Evolutionary conservation across 2,329 filamentous ascomycete genomes (phyloP).

Genomic region (Cercospora sojina): DNA sequence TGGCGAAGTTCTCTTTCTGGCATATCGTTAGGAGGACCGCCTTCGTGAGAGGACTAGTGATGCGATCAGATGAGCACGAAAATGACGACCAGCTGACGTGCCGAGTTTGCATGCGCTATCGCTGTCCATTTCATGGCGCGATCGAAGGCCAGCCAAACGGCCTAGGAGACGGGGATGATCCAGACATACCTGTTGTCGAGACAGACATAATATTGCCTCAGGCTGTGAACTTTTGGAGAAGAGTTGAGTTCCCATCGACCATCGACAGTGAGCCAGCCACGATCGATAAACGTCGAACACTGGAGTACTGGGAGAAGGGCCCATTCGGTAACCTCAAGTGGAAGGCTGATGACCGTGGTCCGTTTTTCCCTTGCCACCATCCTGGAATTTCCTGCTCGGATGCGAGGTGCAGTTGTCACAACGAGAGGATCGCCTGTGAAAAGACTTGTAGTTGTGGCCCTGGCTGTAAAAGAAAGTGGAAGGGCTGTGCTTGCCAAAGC

Average conservation of each 20-base stretch:
- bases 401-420: slow-evolving; percentile 62
- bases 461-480: slow-evolving; percentile 54
- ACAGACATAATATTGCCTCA: slow-evolving; percentile 38
- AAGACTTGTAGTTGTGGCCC: slow-evolving; percentile 68
- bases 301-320: slow-evolving; percentile 26
- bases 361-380: slow-evolving; percentile 67
- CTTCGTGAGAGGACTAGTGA: slow-evolving; percentile 19
- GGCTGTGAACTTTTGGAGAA: slow-evolving; percentile 33
- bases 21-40: slow-evolving; percentile 41
- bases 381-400: slow-evolving; percentile 62
- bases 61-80: slow-evolving; percentile 3
- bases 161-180: slow-evolving; percentile 13
- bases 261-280: slow-evolving; percentile 7
- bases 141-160: slow-evolving; percentile 34
- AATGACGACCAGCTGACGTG: slow-evolving; percentile 30
- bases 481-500: slow-evolving; percentile 43
- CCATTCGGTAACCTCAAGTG: slow-evolving; percentile 14
- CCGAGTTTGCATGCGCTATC: slow-evolving; percentile 33
- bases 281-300: slow-evolving; percentile 7
- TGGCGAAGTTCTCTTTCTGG: slow-evolving; percentile 43
- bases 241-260: slow-evolving; percentile 28
- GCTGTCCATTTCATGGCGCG: slow-evolving; percentile 46
- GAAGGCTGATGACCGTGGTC: slow-evolving; percentile 48
- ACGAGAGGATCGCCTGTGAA: slow-evolving; percentile 65
- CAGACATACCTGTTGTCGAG: slow-evolving; percentile 24